Evolutionary conservation across 805 yeast species (phyloP), one percentile per base, ranked within the genome.

Genomic region (Wickerhamiella sorbophila): DNA sequence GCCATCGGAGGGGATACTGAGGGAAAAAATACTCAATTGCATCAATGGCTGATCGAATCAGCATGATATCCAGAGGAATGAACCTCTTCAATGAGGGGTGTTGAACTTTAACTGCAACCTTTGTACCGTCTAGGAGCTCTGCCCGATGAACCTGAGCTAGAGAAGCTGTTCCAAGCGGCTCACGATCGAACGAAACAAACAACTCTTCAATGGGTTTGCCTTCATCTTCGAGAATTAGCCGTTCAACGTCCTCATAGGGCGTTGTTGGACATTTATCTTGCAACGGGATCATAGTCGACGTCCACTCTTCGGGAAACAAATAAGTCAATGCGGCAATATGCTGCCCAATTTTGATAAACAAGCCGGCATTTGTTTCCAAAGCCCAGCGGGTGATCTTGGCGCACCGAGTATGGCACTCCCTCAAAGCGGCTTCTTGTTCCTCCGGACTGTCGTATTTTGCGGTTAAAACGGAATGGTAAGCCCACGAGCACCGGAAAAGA

Each of bases 71-170:
- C 19, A 91, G 60, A 0, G 98, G 98, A 8, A 91, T 94, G 62
- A 82, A 91, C 52, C 80, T 82, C 37, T 75, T 71, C 41, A 91
- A 64, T 2, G 84, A 71, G 0, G 98, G 98, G 58, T 87, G 97
- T 59, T 91, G 98, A 33, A 88, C 72, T 55, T 91, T 91, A 18
- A 91, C 94, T 1, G 98, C 98, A 2, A 88, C 97, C 52, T 69
- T 73, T 45, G 77, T 70, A 1, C 81, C 83, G 1, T 68, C 71
- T 3, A 57, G 62, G 41, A 87, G 56, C 1, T 59, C 69, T 0
- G 93, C 99, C 19, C 67, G 63, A 61, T 91, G 97, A 4, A 91
- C 99, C 56, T 91, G 99, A 0, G 98, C 98, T 49, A 91, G 66
- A 1, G 95, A 84, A 0, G 98, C 98, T 4, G 84, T 93, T 1